A percentile compares a stretch with the other conserved stretches of the same genome.
These are phyloP conservation scores for Cyclotella baltica DNA, from an alignment of 108 stramenopile species.

Conservation along the genomic window DNA sequence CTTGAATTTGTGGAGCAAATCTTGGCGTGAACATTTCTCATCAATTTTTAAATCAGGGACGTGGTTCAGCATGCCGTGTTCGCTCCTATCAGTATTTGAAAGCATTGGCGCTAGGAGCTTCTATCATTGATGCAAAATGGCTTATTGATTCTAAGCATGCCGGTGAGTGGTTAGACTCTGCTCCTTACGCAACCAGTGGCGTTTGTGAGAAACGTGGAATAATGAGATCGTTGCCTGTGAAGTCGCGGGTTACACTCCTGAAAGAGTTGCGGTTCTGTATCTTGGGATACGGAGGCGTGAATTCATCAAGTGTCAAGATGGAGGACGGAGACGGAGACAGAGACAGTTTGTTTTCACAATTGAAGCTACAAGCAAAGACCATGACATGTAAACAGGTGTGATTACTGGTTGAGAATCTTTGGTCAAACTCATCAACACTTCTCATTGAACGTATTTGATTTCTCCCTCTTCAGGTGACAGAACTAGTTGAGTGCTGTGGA, in stretches of 20 bases:
- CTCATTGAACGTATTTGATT: background rate
- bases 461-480: background rate
- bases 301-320: background rate
- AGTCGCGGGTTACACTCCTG: background rate
- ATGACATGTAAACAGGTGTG: conserved; percentile 17
- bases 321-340: background rate
- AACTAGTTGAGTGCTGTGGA: conserved; percentile 9
- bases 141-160: conserved; percentile 31
- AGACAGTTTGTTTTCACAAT: background rate
- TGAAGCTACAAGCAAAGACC: background rate
- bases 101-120: conserved; percentile 25
- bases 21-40: background rate
- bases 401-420: background rate
- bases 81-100: conserved; percentile 32
- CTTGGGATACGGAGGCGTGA: background rate
- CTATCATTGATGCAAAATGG: conserved; percentile 34
- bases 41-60: no score
- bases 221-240: background rate
- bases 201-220: background rate
- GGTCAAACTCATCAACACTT: background rate
- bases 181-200: conserved; percentile 22
- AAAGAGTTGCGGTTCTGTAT: background rate
- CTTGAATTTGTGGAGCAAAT: background rate
- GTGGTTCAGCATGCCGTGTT: background rate
- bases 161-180: conserved; percentile 14